Percentiles rank a stretch among this genome's conserved stretches.
Evolutionary conservation across 2,329 filamentous ascomycete species (phyloP).

Genomic region (Sporothrix schenckii): DNA sequence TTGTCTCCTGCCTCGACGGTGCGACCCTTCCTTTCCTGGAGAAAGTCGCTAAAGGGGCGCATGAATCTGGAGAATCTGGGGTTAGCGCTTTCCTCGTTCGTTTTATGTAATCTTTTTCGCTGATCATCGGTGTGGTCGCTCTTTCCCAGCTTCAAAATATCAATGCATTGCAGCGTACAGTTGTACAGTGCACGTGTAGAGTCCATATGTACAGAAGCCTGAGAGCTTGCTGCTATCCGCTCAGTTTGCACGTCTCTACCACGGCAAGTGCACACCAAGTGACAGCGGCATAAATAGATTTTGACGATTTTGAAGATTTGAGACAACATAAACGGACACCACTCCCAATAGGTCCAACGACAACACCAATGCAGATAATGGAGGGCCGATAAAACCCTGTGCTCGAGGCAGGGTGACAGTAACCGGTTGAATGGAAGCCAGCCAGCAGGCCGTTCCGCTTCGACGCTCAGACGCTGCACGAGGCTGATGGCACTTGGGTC

Average conservation of each 20-base stretch:
- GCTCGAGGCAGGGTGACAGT: slow-evolving; percentile 17
- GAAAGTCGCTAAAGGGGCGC: slow-evolving; percentile 18
- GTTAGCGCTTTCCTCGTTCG: slow-evolving; percentile 7
- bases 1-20: not conserved
- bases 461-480: slow-evolving; percentile 18
- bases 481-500: slow-evolving; percentile 28
- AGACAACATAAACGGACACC: not conserved
- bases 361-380: not conserved
- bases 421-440: slow-evolving; percentile 27
- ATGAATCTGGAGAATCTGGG: slow-evolving; percentile 29
- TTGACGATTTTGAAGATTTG: no score
- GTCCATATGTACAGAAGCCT: no score
- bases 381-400: slow-evolving; percentile 7
- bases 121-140: not conserved
- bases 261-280: not conserved
- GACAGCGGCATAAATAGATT: slow-evolving; percentile 11
- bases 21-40: slow-evolving; percentile 5
- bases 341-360: not conserved
- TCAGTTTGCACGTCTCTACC: not conserved
- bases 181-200: no score
- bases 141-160: not conserved
- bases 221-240: not conserved
- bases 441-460: slow-evolving; percentile 25
- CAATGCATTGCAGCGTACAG: no score
- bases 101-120: not conserved